Evolutionary conservation across 345 rosid genomes (phyloP).

Genomic region (Syzygium oleosum): DNA sequence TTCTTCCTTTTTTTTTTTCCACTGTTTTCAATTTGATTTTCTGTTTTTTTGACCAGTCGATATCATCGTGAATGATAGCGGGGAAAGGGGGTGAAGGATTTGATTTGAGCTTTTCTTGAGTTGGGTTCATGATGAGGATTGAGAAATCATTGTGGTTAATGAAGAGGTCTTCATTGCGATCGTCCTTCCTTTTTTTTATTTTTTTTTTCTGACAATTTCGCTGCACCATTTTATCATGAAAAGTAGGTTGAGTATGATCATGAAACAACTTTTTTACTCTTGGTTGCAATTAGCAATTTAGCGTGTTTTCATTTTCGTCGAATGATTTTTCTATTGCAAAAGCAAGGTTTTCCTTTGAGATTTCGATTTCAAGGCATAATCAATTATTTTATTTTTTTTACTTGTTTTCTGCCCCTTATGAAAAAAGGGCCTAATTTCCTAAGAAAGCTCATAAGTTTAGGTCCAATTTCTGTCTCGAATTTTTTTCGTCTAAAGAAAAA

Average conservation of each 20-base stretch:
- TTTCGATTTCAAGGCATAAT: not conserved
- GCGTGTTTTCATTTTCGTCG: not conserved
- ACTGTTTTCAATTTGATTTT: not conserved
- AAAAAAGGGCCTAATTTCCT: not conserved
- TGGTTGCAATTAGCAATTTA: not conserved
- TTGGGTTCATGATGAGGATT: not conserved
- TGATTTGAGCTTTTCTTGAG: not conserved
- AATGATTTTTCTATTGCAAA: not conserved
- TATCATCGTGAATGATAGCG: not conserved
- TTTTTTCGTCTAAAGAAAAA: too few species aligned
- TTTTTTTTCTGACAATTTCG: not conserved
- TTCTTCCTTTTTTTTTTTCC: not conserved
- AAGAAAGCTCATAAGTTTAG: too few species aligned
- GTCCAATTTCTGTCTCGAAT: too few species aligned
- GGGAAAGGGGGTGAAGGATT: not conserved
- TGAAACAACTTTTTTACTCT: not conserved
- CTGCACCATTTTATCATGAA: not conserved
- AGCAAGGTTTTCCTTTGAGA: not conserved
- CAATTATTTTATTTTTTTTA: not conserved
- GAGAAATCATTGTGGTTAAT: not conserved
- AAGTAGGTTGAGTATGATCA: not conserved
- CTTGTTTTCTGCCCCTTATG: not conserved
- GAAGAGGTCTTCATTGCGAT: not conserved
- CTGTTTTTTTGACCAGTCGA: not conserved
- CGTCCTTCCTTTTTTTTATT: too few species aligned